Conservation (phyloP, 768 basidiomycete genomes). For the Amyloporia xantha region DNA sequence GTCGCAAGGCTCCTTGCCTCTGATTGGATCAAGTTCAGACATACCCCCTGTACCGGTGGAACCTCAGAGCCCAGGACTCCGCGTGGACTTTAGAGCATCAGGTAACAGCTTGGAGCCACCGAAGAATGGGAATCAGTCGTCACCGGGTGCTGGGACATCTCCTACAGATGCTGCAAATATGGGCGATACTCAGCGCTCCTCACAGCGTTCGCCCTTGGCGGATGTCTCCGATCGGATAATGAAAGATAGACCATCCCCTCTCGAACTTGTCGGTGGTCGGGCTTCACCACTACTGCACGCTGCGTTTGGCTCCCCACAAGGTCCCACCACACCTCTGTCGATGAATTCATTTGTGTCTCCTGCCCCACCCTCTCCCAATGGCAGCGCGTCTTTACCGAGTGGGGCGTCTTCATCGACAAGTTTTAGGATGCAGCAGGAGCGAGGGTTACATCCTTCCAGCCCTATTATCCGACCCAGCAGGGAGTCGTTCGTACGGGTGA, state of each 20-base stretch:
- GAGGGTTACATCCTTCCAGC: background rate
- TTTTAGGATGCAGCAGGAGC: slow-evolving; percentile 32
- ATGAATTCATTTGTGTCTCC: slow-evolving; percentile 13
- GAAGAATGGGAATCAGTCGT: background rate
- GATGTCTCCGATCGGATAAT: background rate
- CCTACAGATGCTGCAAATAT: background rate
- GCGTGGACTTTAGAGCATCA: slow-evolving; percentile 7
- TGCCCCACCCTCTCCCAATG: slow-evolving; percentile 10
- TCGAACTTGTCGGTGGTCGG: background rate
- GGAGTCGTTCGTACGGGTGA: background rate
- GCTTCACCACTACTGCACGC: slow-evolving; percentile 36
- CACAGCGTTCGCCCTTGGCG: too few relatives aligned
- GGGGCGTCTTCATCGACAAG: slow-evolving; percentile 33
- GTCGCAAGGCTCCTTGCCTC: slow-evolving; percentile 30
- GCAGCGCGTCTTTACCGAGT: background rate
- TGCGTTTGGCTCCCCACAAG: slow-evolving; percentile 34
- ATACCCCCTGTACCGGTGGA: slow-evolving; percentile 26
- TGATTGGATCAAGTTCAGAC: slow-evolving; percentile 12
- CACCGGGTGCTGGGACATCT: background rate
- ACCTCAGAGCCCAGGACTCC: slow-evolving; percentile 15
- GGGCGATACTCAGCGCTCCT: too few relatives aligned
- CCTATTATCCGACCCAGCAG: background rate
- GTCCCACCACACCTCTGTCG: slow-evolving; percentile 18
- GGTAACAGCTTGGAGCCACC: background rate
- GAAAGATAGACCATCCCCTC: slow-evolving; percentile 5